Percentiles rank a stretch among this genome's conserved stretches.
Conservation (phyloP, 2,329 filamentous ascomycete genomes). For the Alternaria rosae region DNA sequence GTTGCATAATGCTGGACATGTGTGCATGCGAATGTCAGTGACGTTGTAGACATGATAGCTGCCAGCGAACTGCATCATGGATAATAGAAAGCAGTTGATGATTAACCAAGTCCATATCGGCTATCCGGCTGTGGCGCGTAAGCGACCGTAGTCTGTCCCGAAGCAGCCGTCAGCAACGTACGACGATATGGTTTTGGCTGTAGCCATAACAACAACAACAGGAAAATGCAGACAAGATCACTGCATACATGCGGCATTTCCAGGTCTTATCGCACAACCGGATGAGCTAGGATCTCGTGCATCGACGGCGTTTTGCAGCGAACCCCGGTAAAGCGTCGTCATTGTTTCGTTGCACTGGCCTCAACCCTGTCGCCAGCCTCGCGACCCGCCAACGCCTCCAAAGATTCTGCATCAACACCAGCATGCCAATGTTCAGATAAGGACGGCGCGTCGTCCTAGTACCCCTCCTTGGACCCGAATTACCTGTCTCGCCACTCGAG, state of each 20-base stretch:
- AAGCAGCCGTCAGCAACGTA: neutral
- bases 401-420: constrained; percentile 3
- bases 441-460: neutral
- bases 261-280: neutral
- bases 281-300: neutral
- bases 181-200: neutral
- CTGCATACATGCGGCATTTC: neutral
- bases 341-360: constrained; percentile 1
- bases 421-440: neutral
- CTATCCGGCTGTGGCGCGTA: constrained; percentile 5
- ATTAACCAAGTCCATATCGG: neutral
- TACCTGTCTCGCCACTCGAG: neutral
- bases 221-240: neutral
- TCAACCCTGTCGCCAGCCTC: constrained; percentile 15
- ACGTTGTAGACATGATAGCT: neutral
- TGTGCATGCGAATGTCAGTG: neutral
- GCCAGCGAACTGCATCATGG: neutral
- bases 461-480: neutral
- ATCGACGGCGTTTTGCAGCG: neutral
- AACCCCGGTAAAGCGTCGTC: constrained; percentile 2
- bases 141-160: neutral
- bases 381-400: neutral
- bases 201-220: neutral
- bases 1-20: neutral
- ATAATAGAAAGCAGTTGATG: neutral